A percentile compares a stretch with the other conserved stretches of the same genome.
Conservation (phyloP, 345 rosid genomes). For the Rhizophora mangle region DNA sequence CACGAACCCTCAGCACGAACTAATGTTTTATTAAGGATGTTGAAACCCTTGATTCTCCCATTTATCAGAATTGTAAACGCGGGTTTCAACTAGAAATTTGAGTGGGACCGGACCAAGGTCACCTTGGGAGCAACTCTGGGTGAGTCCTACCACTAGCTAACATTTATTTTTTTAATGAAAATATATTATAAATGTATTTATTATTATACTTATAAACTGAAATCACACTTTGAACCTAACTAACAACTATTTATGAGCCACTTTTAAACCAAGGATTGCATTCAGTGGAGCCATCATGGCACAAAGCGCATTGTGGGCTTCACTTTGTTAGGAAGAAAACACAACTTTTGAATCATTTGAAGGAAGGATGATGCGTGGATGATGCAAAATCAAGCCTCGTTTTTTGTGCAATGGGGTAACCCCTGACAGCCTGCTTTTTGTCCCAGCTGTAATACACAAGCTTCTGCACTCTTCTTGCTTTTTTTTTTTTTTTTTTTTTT, state of each 20-base stretch:
- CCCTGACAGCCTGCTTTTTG: conserved; percentile 31
- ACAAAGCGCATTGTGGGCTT: conserved; percentile 13
- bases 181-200: too few relatives aligned
- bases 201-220: too few relatives aligned
- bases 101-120: background rate
- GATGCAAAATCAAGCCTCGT: conserved; percentile 29
- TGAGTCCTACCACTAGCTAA: background rate
- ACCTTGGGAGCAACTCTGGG: background rate
- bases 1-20: too few relatives aligned
- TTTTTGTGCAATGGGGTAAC: conserved; percentile 16
- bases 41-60: too few relatives aligned
- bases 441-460: conserved; percentile 39
- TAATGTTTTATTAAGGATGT: too few relatives aligned
- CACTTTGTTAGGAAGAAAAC: conserved; percentile 16
- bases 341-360: conserved; percentile 41
- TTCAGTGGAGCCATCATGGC: conserved; percentile 25
- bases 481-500: background rate
- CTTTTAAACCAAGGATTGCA: conserved; percentile 4
- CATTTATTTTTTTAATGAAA: too few relatives aligned
- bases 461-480: background rate
- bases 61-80: too few relatives aligned
- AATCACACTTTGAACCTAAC: background rate
- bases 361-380: conserved; percentile 42
- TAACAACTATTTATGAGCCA: background rate
- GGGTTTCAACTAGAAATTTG: too few relatives aligned